Evolutionary conservation across 163 green algal genomes (phyloP).

Genomic region (Smithsoniella earleae): DNA sequence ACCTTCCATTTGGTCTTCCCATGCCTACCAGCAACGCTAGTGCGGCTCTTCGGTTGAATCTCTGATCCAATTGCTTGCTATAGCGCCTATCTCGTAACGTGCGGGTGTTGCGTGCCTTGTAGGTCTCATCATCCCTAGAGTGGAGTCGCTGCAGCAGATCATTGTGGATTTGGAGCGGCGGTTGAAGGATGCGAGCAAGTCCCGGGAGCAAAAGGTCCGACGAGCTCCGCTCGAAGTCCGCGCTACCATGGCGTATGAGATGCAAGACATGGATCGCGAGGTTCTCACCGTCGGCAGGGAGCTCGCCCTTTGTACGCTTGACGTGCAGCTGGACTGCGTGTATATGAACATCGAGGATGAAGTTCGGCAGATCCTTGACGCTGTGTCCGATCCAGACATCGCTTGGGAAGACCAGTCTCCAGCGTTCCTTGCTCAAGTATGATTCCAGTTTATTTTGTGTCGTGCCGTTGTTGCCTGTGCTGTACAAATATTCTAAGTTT

Average conservation of each 20-base stretch:
- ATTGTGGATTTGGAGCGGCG: slow-evolving; percentile 62
- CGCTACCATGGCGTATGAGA: slow-evolving; percentile 49
- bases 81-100: too few relatives aligned
- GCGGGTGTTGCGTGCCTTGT: too few relatives aligned
- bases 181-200: slow-evolving; percentile 75
- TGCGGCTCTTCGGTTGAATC: neutral
- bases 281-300: slow-evolving; percentile 33
- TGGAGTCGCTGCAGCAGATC: slow-evolving; percentile 37
- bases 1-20: neutral
- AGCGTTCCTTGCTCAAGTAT: slow-evolving; percentile 35
- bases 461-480: neutral
- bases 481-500: too few relatives aligned
- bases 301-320: slow-evolving; percentile 52
- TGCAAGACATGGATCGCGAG: slow-evolving; percentile 51
- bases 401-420: slow-evolving; percentile 31
- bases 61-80: too few relatives aligned
- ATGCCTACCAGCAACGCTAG: neutral
- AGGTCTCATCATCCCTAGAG: neutral
- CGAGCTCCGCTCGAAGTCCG: slow-evolving; percentile 51
- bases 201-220: slow-evolving; percentile 63
- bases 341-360: slow-evolving; percentile 76
- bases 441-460: slow-evolving; percentile 30
- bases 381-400: neutral
- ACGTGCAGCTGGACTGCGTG: slow-evolving; percentile 86
- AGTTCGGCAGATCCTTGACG: slow-evolving; percentile 59